phyloP scores from a whole-genome alignment of 257 asterid genomes.

The Gentiana straminea region DNA sequence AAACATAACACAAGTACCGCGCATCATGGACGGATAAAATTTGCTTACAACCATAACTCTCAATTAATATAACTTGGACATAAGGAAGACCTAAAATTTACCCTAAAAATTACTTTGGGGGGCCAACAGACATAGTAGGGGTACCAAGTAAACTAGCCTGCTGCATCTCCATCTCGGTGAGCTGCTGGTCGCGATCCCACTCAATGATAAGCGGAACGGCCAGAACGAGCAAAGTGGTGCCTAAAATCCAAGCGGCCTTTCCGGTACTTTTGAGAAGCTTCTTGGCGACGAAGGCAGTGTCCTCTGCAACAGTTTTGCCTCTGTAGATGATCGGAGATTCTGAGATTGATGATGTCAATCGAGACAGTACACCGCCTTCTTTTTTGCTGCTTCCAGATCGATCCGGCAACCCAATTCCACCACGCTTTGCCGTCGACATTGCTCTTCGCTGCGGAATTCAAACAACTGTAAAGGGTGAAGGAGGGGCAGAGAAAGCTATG shows the following conservation, averaged over 20 bases:
- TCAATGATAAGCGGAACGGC: slow-evolving; percentile 70
- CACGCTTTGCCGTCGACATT: slow-evolving; percentile 17
- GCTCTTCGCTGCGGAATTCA: not conserved
- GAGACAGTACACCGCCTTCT: slow-evolving; percentile 12
- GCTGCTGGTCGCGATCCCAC: slow-evolving; percentile 80
- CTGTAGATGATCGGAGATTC: slow-evolving; percentile 53
- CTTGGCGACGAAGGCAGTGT: slow-evolving; percentile 49
- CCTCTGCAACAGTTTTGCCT: slow-evolving; percentile 61
- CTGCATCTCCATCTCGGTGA: slow-evolving; percentile 69
- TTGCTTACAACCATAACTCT: not conserved
- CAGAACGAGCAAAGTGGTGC: slow-evolving; percentile 70
- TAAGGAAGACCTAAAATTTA: not conserved
- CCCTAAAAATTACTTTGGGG: slow-evolving; percentile 7
- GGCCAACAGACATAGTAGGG: slow-evolving; percentile 17
- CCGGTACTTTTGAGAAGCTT: slow-evolving; percentile 72
- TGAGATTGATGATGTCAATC: slow-evolving; percentile 25
- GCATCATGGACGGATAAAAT: not conserved
- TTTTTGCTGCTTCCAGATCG: slow-evolving; percentile 22
- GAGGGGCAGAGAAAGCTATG: not conserved
- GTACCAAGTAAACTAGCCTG: slow-evolving; percentile 74
- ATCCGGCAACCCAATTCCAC: slow-evolving; percentile 22
- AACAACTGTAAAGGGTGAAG: not conserved
- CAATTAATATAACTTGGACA: not conserved
- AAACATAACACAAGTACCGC: too few species aligned
- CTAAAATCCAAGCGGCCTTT: slow-evolving; percentile 81